Percentiles rank a stretch among this genome's conserved stretches.
Evolutionary conservation across 2,329 filamentous ascomycete genomes (phyloP).

Genomic region (Colletotrichum eremochloae): DNA sequence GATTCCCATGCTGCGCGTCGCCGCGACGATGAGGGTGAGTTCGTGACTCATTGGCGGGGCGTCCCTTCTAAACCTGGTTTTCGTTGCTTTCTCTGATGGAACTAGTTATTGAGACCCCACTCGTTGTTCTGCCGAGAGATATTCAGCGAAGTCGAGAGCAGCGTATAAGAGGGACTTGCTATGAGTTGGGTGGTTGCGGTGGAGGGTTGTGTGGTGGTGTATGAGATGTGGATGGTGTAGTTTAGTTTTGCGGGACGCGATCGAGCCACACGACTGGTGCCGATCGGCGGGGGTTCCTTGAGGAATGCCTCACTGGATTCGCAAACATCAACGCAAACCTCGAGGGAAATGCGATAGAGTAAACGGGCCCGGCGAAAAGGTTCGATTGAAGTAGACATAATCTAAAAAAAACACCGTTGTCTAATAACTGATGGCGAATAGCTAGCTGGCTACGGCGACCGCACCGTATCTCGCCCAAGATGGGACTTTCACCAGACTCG

Average conservation of each 20-base stretch:
- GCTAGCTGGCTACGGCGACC: background rate
- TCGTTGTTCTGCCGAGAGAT: background rate
- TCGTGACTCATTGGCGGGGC: slow-evolving; percentile 54
- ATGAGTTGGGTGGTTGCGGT: background rate
- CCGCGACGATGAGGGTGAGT: slow-evolving; percentile 93
- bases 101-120: no score
- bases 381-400: background rate
- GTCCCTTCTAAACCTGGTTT: background rate
- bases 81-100: background rate
- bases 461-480: background rate
- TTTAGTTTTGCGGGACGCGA: slow-evolving; percentile 37
- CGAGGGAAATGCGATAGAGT: background rate
- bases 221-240: slow-evolving; percentile 8
- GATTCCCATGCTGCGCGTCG: slow-evolving; percentile 91
- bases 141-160: background rate
- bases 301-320: slow-evolving; percentile 10
- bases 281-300: slow-evolving; percentile 35
- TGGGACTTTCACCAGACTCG: background rate
- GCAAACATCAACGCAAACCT: slow-evolving; percentile 1
- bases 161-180: background rate
- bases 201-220: background rate
- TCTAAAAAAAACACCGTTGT: background rate
- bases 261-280: slow-evolving; percentile 22
- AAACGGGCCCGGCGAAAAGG: no score
- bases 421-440: background rate